A percentile compares a stretch with the other conserved stretches of the same genome.
Evolutionary conservation across 441 rosid genomes (phyloP).

Genomic region (Sinapis alba): DNA sequence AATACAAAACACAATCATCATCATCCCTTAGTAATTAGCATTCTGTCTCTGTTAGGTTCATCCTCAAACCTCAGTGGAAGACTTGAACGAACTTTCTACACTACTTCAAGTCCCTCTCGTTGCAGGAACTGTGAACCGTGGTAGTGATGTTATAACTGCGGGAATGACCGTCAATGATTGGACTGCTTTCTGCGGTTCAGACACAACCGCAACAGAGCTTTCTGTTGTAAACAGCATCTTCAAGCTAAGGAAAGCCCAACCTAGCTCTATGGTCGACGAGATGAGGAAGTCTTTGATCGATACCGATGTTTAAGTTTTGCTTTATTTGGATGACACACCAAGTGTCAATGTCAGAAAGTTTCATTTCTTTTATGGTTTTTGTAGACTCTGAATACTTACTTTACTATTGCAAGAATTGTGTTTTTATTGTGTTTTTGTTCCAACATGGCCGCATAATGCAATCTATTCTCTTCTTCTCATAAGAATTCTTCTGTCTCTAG

Average conservation of each 20-base stretch:
- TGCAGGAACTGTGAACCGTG: conserved; percentile 92
- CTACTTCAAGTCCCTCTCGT: conserved; percentile 41
- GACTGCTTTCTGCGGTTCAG: conserved; percentile 87
- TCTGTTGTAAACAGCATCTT: conserved; percentile 86
- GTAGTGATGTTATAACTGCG: conserved; percentile 81
- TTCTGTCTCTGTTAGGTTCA: conserved; percentile 58
- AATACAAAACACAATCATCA: not conserved
- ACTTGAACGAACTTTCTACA: conserved; percentile 71
- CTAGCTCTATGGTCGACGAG: conserved; percentile 75
- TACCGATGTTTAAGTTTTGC: conserved; percentile 55
- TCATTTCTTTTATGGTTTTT: not conserved
- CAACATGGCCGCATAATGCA: too few relatives aligned
- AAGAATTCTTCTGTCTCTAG: too few relatives aligned
- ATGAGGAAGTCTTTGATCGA: conserved; percentile 93
- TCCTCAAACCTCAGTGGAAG: conserved; percentile 86
- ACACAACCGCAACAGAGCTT: conserved; percentile 87
- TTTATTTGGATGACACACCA: not conserved
- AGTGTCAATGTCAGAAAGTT: conserved; percentile 12
- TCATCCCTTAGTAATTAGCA: not conserved
- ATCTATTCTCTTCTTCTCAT: too few relatives aligned
- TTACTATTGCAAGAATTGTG: conserved; percentile 19
- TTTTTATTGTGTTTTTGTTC: too few relatives aligned
- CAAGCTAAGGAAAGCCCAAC: conserved; percentile 91
- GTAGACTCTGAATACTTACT: conserved; percentile 1
- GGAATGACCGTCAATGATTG: conserved; percentile 92